Percentiles rank a stretch among this genome's conserved stretches.
Conservation (phyloP, 2,329 filamentous ascomycete genomes). For the Chlorencoelia australis region DNA sequence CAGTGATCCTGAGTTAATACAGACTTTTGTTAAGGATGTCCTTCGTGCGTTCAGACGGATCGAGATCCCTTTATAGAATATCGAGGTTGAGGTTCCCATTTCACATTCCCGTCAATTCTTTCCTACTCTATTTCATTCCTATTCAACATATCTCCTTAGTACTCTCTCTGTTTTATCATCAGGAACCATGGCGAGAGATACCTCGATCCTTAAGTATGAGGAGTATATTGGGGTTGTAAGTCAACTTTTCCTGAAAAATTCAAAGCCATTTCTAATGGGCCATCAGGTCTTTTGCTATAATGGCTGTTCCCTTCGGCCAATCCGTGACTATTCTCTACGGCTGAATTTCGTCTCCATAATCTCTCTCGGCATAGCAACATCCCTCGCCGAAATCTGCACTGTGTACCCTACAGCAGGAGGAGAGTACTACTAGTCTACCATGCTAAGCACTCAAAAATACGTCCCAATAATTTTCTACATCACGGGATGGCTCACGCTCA, state of each 20-base stretch:
- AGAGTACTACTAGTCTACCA: conserved; percentile 63
- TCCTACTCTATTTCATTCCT: no score
- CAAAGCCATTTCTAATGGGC: conserved; percentile 5
- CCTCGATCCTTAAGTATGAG: conserved; percentile 59
- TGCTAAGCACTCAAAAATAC: conserved; percentile 55
- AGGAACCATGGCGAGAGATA: conserved; percentile 58
- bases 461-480: conserved; percentile 59
- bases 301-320: conserved; percentile 46
- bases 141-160: no score
- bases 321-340: conserved; percentile 61
- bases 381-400: conserved; percentile 58
- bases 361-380: conserved; percentile 52
- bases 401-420: conserved; percentile 59
- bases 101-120: no score
- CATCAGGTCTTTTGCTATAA: conserved; percentile 56
- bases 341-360: conserved; percentile 58
- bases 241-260: conserved; percentile 7
- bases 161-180: conserved; percentile 32
- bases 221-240: conserved; percentile 48
- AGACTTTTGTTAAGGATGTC: no score
- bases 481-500: conserved; percentile 62
- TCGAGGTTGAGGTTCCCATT: no score
- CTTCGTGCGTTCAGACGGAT: no score
- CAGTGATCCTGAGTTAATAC: no score
- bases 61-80: no score